Percentiles rank a stretch among this genome's conserved stretches.
Evolutionary conservation across 192 early-diverging fungal genomes (phyloP).

Genomic region (Coemansia sp.): DNA sequence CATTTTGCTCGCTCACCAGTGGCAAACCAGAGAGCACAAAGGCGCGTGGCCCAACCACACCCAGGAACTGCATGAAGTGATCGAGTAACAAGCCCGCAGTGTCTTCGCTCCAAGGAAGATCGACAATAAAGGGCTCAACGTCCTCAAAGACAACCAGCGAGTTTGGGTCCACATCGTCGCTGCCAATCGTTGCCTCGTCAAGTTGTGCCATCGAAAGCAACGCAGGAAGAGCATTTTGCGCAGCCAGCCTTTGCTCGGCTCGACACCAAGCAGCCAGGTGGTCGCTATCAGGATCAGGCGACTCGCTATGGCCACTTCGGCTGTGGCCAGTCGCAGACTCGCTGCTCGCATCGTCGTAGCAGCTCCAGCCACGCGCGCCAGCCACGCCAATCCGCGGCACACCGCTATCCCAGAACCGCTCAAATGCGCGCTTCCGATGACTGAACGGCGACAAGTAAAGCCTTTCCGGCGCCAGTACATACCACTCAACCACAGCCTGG

Average conservation of each 20-base stretch:
- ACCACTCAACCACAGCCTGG: slow-evolving; percentile 45
- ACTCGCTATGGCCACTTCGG: neutral
- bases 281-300: neutral
- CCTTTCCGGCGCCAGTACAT: slow-evolving; percentile 12
- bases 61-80: slow-evolving; percentile 27
- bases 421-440: slow-evolving; percentile 24
- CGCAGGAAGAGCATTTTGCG: neutral
- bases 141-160: slow-evolving; percentile 38
- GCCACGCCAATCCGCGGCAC: slow-evolving; percentile 16
- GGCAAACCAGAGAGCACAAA: slow-evolving; percentile 15
- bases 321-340: neutral
- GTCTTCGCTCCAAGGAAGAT: slow-evolving; percentile 10
- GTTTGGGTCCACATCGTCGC: slow-evolving; percentile 16
- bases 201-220: neutral
- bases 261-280: neutral
- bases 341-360: neutral
- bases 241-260: neutral
- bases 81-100: slow-evolving; percentile 19
- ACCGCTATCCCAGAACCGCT: slow-evolving; percentile 38
- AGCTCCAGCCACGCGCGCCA: slow-evolving; percentile 25
- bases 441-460: neutral
- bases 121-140: slow-evolving; percentile 32
- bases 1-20: neutral
- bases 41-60: slow-evolving; percentile 29
- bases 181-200: neutral